Evolutionary conservation across 495 filamentous ascomycete genomes (phyloP), one percentile per base, ranked within the genome.

Genomic region (Aspergillus haitiensis): DNA sequence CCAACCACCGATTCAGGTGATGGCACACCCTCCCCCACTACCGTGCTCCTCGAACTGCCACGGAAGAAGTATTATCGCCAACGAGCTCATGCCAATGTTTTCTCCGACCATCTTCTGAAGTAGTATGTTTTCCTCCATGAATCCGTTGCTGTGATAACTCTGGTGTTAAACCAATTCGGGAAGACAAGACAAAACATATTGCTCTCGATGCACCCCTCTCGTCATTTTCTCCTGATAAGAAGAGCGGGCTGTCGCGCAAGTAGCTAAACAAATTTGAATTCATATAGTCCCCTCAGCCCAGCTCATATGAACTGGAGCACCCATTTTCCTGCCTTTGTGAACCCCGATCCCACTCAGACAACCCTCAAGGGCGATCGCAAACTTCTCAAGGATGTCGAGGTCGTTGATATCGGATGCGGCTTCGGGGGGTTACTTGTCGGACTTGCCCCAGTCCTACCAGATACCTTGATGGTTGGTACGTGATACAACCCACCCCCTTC

Each of bases 371-470:
- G 75, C 33, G 68, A 72, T 5, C 75, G 69, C 60, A 74, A 78
- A 16, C 67, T 92, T 32, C 75, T 76, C 18, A 85, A 88, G 64
- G 78, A 88, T 55, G 86, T 98, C 15, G 91, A 96, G 66, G 83
- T 98, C n/a, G 93, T 91, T 55, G 94, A 98, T 78, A 97, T 98
- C 62, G 94, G 94, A 12, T 98, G 94, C 70, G 94, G 94, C 16
- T 98, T 93, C 71, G 94, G 94, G 32, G 94, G 94, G 9, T 76
- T 98, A 56, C 81, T 97, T 11, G 86, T 98, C 56, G 93, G 91
- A 6, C 81, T 98, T 18, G 87, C 89, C 11, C 91, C 91, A 6
- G 75, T 85, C 13, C 73, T 98, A 56, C 94, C 94, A 33, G 80
- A 93, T 46, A 91, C 87, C 12, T 76, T 97, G 63, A 84, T 97